Percentiles rank a stretch among this genome's conserved stretches.
These are phyloP conservation scores for Paecilomyces dactylethromorphus DNA, from an alignment of 2,329 filamentous ascomycete genomes.

Conservation along the genomic window DNA sequence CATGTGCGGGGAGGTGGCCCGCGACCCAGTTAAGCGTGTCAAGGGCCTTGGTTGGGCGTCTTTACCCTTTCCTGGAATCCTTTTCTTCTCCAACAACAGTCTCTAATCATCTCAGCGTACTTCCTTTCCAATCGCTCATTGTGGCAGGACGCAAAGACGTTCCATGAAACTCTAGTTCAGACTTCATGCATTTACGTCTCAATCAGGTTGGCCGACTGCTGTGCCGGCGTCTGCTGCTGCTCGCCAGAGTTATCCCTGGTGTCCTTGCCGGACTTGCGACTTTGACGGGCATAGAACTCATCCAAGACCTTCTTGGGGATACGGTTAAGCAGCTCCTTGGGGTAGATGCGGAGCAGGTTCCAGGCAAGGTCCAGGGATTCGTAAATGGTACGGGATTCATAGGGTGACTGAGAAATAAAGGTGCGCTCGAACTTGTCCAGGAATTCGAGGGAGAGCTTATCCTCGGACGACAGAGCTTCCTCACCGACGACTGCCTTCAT, in stretches of 20 bases:
- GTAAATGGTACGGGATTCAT: slow-evolving; percentile 85
- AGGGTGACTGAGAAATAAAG: slow-evolving; percentile 86
- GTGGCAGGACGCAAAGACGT: not conserved
- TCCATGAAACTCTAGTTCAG: not conserved
- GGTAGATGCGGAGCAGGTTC: slow-evolving; percentile 94
- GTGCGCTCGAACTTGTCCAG: slow-evolving; percentile 96
- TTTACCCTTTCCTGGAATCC: not conserved
- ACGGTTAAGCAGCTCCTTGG: slow-evolving; percentile 96
- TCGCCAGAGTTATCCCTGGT: slow-evolving; percentile 37
- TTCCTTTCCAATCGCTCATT: not conserved
- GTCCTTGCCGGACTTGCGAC: slow-evolving; percentile 35
- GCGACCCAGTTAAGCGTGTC: not conserved
- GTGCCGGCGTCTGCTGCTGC: slow-evolving; percentile 18
- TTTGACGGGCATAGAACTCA: slow-evolving; percentile 68
- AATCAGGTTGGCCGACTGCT: slow-evolving; percentile 32
- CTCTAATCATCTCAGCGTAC: not conserved
- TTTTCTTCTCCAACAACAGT: not conserved
- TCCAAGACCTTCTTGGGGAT: slow-evolving; percentile 77
- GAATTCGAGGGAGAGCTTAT: slow-evolving; percentile 97
- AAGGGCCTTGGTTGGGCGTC: not conserved
- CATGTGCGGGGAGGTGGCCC: not conserved
- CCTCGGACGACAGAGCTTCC: slow-evolving; percentile 88
- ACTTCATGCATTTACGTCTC: slow-evolving; percentile 24
- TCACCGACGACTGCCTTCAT: slow-evolving; percentile 99
- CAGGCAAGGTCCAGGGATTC: slow-evolving; percentile 95